Conservation (phyloP, 768 basidiomycete genomes). For the Guyanaporus albipodus region DNA sequence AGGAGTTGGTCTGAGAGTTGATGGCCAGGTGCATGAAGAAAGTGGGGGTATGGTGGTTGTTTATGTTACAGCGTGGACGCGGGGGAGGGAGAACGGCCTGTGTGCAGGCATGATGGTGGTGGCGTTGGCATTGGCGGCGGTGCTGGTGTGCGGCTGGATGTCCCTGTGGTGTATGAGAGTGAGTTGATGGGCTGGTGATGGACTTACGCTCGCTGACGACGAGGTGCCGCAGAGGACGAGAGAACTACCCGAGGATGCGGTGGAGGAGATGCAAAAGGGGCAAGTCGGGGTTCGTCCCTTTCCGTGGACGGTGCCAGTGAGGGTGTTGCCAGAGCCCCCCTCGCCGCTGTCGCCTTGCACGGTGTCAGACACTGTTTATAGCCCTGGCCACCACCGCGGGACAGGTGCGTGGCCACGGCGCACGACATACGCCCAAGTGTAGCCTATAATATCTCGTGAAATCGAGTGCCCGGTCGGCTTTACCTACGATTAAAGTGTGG, state of each 20-base stretch:
- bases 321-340: constrained; percentile 1
- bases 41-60: constrained; percentile 7
- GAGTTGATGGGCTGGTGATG: constrained; percentile 25
- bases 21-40: neutral
- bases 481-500: too few relatives aligned
- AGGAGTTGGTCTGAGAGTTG: constrained; percentile 1
- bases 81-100: constrained; percentile 32
- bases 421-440: constrained; percentile 12
- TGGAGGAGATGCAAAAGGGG: neutral
- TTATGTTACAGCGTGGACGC: constrained; percentile 3
- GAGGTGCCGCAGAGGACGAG: constrained; percentile 3
- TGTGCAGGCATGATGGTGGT: constrained; percentile 61
- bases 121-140: constrained; percentile 65
- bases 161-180: constrained; percentile 75
- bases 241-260: neutral
- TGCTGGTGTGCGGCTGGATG: constrained; percentile 53
- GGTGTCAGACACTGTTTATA: constrained; percentile 6
- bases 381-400: neutral
- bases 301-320: neutral
- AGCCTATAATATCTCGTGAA: too few relatives aligned
- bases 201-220: constrained; percentile 4
- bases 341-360: constrained; percentile 8
- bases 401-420: constrained; percentile 1
- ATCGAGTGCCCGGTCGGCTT: too few relatives aligned
- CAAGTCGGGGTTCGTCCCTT: neutral